phyloP scores from a whole-genome alignment of 2,329 filamentous ascomycete species.

The Diaporthe australafricana region DNA sequence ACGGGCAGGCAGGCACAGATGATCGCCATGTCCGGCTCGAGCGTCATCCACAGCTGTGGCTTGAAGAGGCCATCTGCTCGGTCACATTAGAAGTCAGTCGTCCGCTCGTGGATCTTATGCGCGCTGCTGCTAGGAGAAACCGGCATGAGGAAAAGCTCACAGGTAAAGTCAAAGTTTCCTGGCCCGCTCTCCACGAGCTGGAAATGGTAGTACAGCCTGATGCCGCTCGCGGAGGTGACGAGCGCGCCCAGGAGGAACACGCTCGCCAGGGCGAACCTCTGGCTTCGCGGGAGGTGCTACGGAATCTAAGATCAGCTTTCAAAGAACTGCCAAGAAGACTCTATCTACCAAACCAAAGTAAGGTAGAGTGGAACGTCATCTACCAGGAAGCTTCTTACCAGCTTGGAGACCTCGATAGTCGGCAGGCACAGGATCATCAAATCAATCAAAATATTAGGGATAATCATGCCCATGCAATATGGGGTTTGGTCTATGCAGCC shows the following conservation, averaged over 20 bases:
- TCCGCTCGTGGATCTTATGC: background rate
- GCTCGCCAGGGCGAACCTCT: background rate
- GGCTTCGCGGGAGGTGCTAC: slow-evolving; percentile 15
- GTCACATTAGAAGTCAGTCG: background rate
- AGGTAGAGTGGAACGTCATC: too few species aligned
- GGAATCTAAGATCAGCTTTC: background rate
- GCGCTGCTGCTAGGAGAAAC: too few species aligned
- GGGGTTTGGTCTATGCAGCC: background rate
- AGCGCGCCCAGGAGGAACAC: slow-evolving; percentile 24
- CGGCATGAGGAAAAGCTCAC: background rate
- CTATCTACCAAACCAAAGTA: background rate
- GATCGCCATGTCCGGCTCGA: slow-evolving; percentile 21
- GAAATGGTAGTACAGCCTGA: slow-evolving; percentile 5
- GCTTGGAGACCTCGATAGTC: slow-evolving; percentile 19
- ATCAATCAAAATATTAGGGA: slow-evolving; percentile 25
- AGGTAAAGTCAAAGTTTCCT: slow-evolving; percentile 1
- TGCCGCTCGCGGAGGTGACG: slow-evolving; percentile 16
- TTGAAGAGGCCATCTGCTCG: background rate
- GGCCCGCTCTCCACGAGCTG: background rate
- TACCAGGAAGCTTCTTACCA: background rate
- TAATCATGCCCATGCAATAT: background rate
- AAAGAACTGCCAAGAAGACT: background rate
- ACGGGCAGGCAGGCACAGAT: slow-evolving; percentile 21
- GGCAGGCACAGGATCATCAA: slow-evolving; percentile 19
- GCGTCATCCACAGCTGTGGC: slow-evolving; percentile 2